Evolutionary conservation across 2,329 filamentous ascomycete species (phyloP).

Genomic region (Setomelanomma holmii): DNA sequence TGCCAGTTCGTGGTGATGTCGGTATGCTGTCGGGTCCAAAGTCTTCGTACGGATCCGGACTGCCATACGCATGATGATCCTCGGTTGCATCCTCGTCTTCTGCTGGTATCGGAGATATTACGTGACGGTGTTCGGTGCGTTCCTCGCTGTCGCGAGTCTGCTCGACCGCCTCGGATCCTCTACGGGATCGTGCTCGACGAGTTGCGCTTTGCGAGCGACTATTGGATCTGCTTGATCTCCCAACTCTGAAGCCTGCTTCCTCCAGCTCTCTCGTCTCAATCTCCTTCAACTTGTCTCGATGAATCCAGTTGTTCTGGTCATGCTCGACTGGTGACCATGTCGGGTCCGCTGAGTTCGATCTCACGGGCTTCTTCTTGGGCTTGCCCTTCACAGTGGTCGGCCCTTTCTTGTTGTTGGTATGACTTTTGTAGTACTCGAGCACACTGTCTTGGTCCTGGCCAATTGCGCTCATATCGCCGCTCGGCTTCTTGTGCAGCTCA

Average conservation of each 20-base stretch:
- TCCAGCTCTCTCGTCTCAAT: constrained; percentile 84
- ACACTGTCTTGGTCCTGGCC: constrained; percentile 57
- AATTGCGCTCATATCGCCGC: constrained; percentile 52
- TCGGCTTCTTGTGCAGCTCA: constrained; percentile 48
- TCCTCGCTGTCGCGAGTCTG: constrained; percentile 34
- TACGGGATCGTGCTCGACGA: constrained; percentile 35
- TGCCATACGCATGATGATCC: constrained; percentile 61
- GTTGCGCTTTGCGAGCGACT: constrained; percentile 45
- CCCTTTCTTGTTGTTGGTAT: constrained; percentile 24
- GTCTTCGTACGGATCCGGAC: constrained; percentile 79
- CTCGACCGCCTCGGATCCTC: constrained; percentile 41
- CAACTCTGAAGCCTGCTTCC: constrained; percentile 73
- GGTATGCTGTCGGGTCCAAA: constrained; percentile 64
- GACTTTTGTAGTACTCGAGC: constrained; percentile 53
- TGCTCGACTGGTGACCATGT: constrained; percentile 35
- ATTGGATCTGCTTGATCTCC: constrained; percentile 50
- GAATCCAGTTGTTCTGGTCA: constrained; percentile 81
- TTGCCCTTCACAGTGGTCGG: constrained; percentile 25
- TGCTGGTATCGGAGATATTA: constrained; percentile 50
- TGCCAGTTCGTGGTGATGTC: constrained; percentile 52
- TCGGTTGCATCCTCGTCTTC: constrained; percentile 51
- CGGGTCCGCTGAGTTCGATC: constrained; percentile 21
- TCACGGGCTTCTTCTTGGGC: constrained; percentile 37
- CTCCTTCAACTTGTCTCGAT: constrained; percentile 80
- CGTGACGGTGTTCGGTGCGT: constrained; percentile 34